Evolutionary conservation across 495 filamentous ascomycete genomes (phyloP), one percentile per base, ranked within the genome.

Genomic region (Daldinia caldariorum): DNA sequence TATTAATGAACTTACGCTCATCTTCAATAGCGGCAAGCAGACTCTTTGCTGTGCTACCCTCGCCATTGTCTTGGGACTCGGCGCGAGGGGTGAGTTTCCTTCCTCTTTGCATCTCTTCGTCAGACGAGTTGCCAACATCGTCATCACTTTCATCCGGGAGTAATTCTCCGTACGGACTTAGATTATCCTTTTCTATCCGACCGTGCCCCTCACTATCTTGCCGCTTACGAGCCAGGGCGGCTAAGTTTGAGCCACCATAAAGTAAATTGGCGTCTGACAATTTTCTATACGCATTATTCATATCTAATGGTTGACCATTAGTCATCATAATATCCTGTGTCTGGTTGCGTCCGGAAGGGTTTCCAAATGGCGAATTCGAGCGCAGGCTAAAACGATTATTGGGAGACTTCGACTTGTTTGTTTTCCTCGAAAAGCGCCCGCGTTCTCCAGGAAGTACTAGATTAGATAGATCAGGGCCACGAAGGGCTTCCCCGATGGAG

Each of bases 141-240:
- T 83, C 81, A 18, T 87, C 86, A 63, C 83, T 86, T 37, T 86
- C 85, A 39, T 83, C 84, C 5, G 81, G 76, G 16, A 82, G 76
- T 58, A 89, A 78, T 41, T 89, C 90, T 16, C 86, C 87, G 66
- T 92, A 90, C 54, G 82, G 82, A 49, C 81, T 76, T 12, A 87
- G 80, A 57, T 91, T 88, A 72, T 94, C 92, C 75, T 93, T 94
- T 60, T 88, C 84, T 63, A 97, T 77, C 50, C 92, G 86, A 58
- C 86, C 86, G 37, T 83, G 86, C 0, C 81, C 85, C 16, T 80
- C 78, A 56, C 78, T 78, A 29, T 81, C 78, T 18, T 76, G 69
- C 64, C 63, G 77, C 66, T 83, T 87, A 75, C 73, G 73, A n/a
- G 82, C 81, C 18, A 90, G 79, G 32, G 80, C 80, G 7, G 86